Evolutionary conservation across 257 asterid genomes (phyloP).

Genomic region (Oldenlandia corymbosa): DNA sequence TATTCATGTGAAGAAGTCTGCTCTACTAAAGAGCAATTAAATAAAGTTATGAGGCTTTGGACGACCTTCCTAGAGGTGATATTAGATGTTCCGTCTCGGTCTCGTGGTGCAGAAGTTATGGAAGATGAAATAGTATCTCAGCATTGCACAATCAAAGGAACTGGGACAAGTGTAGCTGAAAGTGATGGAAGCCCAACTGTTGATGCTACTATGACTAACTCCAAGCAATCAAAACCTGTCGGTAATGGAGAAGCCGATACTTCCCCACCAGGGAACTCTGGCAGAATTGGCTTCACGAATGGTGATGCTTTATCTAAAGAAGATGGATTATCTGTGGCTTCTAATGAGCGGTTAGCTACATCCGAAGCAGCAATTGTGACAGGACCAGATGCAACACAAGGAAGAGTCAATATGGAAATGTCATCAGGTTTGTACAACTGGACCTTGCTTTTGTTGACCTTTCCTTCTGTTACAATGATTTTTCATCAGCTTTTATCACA

Average conservation of each 20-base stretch:
- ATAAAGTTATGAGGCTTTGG: constrained; percentile 82
- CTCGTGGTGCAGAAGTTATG: constrained; percentile 34
- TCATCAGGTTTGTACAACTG: constrained; percentile 23
- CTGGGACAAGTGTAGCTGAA: constrained; percentile 36
- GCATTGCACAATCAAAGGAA: constrained; percentile 27
- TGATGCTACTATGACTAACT: constrained; percentile 34
- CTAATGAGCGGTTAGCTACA: constrained; percentile 43
- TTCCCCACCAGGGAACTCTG: constrained; percentile 42
- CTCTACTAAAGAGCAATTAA: constrained; percentile 80
- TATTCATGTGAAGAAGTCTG: constrained; percentile 94
- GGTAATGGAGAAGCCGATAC: constrained; percentile 51
- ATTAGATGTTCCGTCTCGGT: constrained; percentile 60
- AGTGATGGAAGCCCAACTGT: constrained; percentile 57
- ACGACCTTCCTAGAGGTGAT: constrained; percentile 80
- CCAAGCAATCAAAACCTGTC: constrained; percentile 45
- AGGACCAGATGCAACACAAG: constrained; percentile 46
- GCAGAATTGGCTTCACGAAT: constrained; percentile 37
- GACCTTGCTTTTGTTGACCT: too few species aligned
- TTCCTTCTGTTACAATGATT: too few species aligned
- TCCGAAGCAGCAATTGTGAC: constrained; percentile 34
- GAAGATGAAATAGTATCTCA: constrained; percentile 52
- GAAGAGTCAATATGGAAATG: constrained; percentile 26
- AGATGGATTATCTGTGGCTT: constrained; percentile 32
- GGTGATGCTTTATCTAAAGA: constrained; percentile 44
- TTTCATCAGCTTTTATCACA: not conserved